These are phyloP conservation scores for Phialemoniopsis sp. DNA, from an alignment of 2,329 filamentous ascomycete genomes.

Conservation along the genomic window DNA sequence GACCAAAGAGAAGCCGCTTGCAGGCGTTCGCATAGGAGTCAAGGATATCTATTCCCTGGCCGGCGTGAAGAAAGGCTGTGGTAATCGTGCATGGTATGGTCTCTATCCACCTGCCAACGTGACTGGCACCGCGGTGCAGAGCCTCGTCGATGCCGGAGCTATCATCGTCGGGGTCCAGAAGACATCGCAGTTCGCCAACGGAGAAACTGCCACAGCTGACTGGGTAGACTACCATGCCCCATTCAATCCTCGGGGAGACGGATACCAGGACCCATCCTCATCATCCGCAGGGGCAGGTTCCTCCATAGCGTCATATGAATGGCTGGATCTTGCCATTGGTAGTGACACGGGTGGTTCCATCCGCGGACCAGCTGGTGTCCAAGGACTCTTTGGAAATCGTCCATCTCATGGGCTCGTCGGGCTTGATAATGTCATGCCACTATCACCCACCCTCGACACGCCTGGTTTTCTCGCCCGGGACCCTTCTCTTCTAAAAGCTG, in stretches of 20 bases:
- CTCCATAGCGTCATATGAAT: background rate
- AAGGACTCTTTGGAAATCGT: slow-evolving; percentile 40
- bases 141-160: slow-evolving; percentile 53
- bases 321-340: slow-evolving; percentile 26
- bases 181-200: slow-evolving; percentile 38
- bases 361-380: slow-evolving; percentile 10
- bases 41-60: slow-evolving; percentile 55
- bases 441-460: slow-evolving; percentile 36
- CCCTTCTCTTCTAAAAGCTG: slow-evolving; percentile 24
- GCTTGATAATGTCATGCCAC: slow-evolving; percentile 35
- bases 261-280: slow-evolving; percentile 12
- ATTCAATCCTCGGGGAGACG: background rate
- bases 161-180: slow-evolving; percentile 41
- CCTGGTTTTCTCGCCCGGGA: slow-evolving; percentile 36
- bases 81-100: slow-evolving; percentile 52
- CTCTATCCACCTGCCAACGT: slow-evolving; percentile 41
- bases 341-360: slow-evolving; percentile 12
- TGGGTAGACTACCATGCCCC: slow-evolving; percentile 5
- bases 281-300: slow-evolving; percentile 21
- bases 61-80: slow-evolving; percentile 47
- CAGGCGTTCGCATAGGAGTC: slow-evolving; percentile 50
- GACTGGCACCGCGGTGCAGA: slow-evolving; percentile 48
- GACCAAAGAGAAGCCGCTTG: slow-evolving; percentile 43
- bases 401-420: slow-evolving; percentile 33
- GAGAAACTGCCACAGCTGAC: slow-evolving; percentile 38